Evolutionary conservation across 805 yeast species (phyloP).

Genomic region (Danielozyma ontarioensis): DNA sequence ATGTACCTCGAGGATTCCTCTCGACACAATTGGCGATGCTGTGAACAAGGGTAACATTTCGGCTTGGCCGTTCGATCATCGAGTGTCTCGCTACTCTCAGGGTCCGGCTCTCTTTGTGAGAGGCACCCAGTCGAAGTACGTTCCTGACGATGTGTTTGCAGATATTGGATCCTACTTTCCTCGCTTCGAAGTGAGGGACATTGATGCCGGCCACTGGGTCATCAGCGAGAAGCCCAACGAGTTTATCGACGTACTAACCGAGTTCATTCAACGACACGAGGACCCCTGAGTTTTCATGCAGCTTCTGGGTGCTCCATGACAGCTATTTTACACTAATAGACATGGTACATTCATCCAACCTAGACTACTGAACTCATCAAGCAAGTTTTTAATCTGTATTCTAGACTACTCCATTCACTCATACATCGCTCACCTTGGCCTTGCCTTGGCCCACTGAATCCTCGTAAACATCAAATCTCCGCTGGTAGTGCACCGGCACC

Average conservation of each 20-base stretch:
- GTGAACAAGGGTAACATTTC: slow-evolving; percentile 64
- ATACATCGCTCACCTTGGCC: slow-evolving; percentile 22
- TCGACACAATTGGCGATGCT: slow-evolving; percentile 60
- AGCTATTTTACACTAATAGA: too few species aligned
- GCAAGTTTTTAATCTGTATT: too few species aligned
- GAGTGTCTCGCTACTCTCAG: slow-evolving; percentile 44
- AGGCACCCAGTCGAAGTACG: slow-evolving; percentile 70
- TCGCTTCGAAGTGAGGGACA: slow-evolving; percentile 61
- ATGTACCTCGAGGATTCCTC: slow-evolving; percentile 58
- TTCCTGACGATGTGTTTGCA: slow-evolving; percentile 76
- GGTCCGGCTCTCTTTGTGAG: slow-evolving; percentile 77
- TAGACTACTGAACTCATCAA: too few species aligned
- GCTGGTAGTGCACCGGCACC: slow-evolving; percentile 65
- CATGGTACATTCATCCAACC: too few species aligned
- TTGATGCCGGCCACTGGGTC: slow-evolving; percentile 91
- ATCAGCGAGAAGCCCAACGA: slow-evolving; percentile 81
- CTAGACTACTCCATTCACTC: too few species aligned
- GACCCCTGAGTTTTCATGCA: too few species aligned
- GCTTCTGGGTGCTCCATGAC: too few species aligned
- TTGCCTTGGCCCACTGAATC: slow-evolving; percentile 33
- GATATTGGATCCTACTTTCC: slow-evolving; percentile 78
- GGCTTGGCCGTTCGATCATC: slow-evolving; percentile 68
- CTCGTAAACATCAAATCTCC: slow-evolving; percentile 63
- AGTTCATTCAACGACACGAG: slow-evolving; percentile 52
- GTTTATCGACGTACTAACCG: slow-evolving; percentile 57